phyloP scores from a whole-genome alignment of 1,284 basidiomycete genomes.

The Trichosporon inkin region DNA sequence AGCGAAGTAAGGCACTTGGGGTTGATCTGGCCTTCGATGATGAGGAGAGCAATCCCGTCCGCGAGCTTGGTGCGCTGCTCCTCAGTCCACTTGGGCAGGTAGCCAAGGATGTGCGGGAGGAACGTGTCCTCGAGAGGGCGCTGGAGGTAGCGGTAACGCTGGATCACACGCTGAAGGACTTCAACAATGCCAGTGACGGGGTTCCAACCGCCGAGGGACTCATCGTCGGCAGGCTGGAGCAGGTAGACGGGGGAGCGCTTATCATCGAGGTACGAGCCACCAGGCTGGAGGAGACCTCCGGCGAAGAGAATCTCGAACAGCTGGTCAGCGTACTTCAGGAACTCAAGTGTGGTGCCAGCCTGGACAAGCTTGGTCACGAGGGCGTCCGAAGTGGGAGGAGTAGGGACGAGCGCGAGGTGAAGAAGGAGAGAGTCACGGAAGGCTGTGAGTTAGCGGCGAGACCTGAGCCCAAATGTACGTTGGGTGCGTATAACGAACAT shows the following conservation, averaged over 20 bases:
- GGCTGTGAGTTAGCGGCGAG: conserved; percentile 53
- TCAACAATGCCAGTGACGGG: conserved; percentile 83
- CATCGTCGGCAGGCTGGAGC: conserved; percentile 27
- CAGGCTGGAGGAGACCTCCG: conserved; percentile 91
- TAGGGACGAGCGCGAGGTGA: conserved; percentile 79
- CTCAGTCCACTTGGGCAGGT: conserved; percentile 73
- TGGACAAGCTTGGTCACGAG: conserved; percentile 67
- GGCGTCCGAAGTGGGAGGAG: conserved; percentile 62
- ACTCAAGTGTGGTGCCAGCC: conserved; percentile 86
- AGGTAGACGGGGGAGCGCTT: conserved; percentile 54
- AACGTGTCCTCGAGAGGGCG: conserved; percentile 84
- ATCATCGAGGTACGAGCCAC: conserved; percentile 85
- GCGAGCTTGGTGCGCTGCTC: conserved; percentile 76
- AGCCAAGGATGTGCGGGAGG: conserved; percentile 79
- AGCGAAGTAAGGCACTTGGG: conserved; percentile 73
- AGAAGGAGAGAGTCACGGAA: conserved; percentile 95
- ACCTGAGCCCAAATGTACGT: too few relatives aligned
- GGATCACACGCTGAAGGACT: conserved; percentile 89
- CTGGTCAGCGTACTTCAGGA: conserved; percentile 90
- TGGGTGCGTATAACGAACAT: background rate
- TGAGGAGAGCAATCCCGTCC: conserved; percentile 70
- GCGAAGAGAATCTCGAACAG: conserved; percentile 93
- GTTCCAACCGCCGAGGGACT: conserved; percentile 34
- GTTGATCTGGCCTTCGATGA: conserved; percentile 73
- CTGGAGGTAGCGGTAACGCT: conserved; percentile 98